A percentile compares a stretch with the other conserved stretches of the same genome.
Conservation (phyloP, 495 filamentous ascomycete species). For the Penicillium paradoxum region DNA sequence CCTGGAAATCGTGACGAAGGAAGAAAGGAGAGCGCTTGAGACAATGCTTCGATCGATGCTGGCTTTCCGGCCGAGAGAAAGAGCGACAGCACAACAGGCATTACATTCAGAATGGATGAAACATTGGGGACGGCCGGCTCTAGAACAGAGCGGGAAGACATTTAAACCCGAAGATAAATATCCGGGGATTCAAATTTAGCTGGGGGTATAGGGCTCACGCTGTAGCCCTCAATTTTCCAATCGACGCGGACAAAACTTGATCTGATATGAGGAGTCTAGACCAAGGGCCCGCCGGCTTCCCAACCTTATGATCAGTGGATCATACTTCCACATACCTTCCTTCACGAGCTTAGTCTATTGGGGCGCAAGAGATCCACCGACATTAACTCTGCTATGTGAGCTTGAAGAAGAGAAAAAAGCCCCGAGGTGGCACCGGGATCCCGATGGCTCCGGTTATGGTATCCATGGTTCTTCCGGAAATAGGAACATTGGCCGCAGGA, state of each 20-base stretch:
- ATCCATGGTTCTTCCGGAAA: background rate
- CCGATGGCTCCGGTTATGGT: background rate
- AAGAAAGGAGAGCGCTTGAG: background rate
- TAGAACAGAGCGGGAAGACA: slow-evolving; percentile 8
- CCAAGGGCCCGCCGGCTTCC: too few species aligned
- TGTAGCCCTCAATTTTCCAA: too few species aligned
- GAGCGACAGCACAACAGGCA: slow-evolving; percentile 10
- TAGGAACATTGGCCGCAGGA: background rate
- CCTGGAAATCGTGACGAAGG: background rate
- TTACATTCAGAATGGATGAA: slow-evolving; percentile 16
- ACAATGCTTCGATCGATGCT: background rate
- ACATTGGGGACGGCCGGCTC: slow-evolving; percentile 6
- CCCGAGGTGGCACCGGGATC: background rate
- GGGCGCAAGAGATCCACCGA: too few species aligned
- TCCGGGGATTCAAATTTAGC: too few species aligned
- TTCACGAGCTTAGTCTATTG: too few species aligned
- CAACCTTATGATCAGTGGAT: too few species aligned
- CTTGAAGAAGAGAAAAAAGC: background rate
- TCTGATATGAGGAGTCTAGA: too few species aligned
- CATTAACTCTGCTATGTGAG: too few species aligned
- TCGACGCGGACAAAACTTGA: too few species aligned
- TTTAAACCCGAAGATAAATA: too few species aligned
- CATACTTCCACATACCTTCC: too few species aligned
- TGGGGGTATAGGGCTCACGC: too few species aligned
- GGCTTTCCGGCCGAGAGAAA: slow-evolving; percentile 9